Percentiles rank a stretch among this genome's conserved stretches.
These are phyloP conservation scores for Penicillium crystallinum DNA, from an alignment of 495 filamentous ascomycete species.

Conservation along the genomic window DNA sequence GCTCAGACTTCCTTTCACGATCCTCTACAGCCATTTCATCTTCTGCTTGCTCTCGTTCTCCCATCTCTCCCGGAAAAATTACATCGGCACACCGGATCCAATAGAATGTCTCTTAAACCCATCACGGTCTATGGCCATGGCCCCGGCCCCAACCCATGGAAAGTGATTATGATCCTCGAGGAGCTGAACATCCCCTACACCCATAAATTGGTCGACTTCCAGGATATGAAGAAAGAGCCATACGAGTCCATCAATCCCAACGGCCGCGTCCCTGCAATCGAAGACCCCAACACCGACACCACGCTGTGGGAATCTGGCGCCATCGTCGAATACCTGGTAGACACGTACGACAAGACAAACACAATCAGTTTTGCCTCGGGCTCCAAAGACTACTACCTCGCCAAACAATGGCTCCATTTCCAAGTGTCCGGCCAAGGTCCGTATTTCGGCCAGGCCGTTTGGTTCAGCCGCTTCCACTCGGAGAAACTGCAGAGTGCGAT, in stretches of 20 bases:
- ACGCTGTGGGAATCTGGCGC: slow-evolving; percentile 71
- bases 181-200: slow-evolving; percentile 59
- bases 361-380: slow-evolving; percentile 51
- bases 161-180: slow-evolving; percentile 57
- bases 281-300: slow-evolving; percentile 63
- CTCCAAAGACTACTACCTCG: slow-evolving; percentile 44
- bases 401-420: slow-evolving; percentile 63
- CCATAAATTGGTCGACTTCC: slow-evolving; percentile 33
- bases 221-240: slow-evolving; percentile 51
- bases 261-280: slow-evolving; percentile 57
- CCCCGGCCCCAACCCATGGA: slow-evolving; percentile 57
- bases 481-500: slow-evolving; percentile 55
- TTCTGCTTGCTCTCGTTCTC: no score
- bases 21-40: no score
- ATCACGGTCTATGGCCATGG: slow-evolving; percentile 39
- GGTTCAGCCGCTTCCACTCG: slow-evolving; percentile 51
- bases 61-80: background rate
- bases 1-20: no score
- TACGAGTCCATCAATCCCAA: slow-evolving; percentile 65
- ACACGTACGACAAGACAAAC: slow-evolving; percentile 61
- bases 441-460: slow-evolving; percentile 56
- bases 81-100: background rate
- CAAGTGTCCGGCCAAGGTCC: slow-evolving; percentile 67
- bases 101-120: slow-evolving; percentile 39
- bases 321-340: slow-evolving; percentile 65